Evolutionary conservation across 495 filamentous ascomycete species (phyloP), one percentile per base, ranked within the genome.

Genomic region (Peziza echinospora): DNA sequence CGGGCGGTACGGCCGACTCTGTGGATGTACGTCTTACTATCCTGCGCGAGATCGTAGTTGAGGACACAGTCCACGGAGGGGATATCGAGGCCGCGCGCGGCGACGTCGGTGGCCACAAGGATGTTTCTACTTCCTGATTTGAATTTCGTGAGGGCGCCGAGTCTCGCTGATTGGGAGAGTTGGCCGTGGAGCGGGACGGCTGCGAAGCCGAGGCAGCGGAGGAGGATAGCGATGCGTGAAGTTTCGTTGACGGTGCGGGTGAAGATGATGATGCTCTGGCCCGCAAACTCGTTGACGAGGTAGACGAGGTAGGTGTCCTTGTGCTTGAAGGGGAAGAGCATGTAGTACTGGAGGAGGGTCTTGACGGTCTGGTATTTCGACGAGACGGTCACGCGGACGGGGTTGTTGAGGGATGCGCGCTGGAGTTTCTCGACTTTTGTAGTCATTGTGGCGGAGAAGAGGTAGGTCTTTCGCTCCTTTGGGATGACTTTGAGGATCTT

Each of bases 31-130:
- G 84, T 93, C 62, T 93, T 89, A 55, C 75, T 78, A 51, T 62
- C 60, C 45, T 60, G 44, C 0, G 45, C 47, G 11, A 93, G 64
- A 56, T 94, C 87, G 49, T 75, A 81, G 60, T 94, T 93, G 45
- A 97, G 53, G 3, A 97, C 84, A 0, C 84, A 63, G 50, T 93
- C 86, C 3, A 97, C 89, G 41, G 74, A 76, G 19, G 87, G 85
- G 49, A 96, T 92, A 72, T 97, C 89, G 6, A 97, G 70, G 67
- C 89, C 89, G 55, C 89, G 73, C 7, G 89, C 84, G 3, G 91
- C 89, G 22, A 96, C 85, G 58, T 96, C 89, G 0, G 87, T 96
- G 0, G 86, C 86, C n/a, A 94, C 80, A 11, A 96, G 72, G 48
- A 97, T 86, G 47, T 86, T 72, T 8, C 85, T 68, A 43, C 65